Percentiles rank a stretch among this genome's conserved stretches.
phyloP scores from a whole-genome alignment of 352 stramenopile species.

The Phytophthora cactorum region DNA sequence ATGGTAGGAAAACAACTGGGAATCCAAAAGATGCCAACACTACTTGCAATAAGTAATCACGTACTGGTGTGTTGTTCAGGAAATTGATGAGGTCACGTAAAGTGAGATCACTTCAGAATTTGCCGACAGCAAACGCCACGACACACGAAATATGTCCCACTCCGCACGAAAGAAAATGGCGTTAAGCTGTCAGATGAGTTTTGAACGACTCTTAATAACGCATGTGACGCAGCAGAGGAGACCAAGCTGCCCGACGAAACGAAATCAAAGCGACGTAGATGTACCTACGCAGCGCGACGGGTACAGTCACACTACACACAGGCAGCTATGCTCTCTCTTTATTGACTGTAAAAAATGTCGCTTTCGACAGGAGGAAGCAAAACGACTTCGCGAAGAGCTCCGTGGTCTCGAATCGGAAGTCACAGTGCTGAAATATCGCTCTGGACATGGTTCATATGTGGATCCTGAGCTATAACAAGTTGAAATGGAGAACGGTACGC shows the following conservation, averaged over 20 bases:
- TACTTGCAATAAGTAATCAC: not conserved
- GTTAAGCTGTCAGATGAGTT: not conserved
- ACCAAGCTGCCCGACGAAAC: not conserved
- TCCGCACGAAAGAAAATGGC: slow-evolving; percentile 3
- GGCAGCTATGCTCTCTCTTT: too few relatives aligned
- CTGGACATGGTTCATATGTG: not conserved
- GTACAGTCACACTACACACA: not conserved
- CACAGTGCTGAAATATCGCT: slow-evolving; percentile 16
- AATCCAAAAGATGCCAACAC: not conserved
- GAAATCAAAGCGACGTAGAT: not conserved
- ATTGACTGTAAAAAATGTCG: not conserved
- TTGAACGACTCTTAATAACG: not conserved
- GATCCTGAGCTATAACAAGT: slow-evolving; percentile 9
- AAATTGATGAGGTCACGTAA: not conserved
- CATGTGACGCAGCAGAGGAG: not conserved
- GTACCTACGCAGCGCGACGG: slow-evolving; percentile 1
- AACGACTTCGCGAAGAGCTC: slow-evolving; percentile 13
- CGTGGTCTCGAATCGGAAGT: slow-evolving; percentile 17
- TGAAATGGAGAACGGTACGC: slow-evolving; percentile 1
- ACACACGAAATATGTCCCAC: not conserved
- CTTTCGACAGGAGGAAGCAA: slow-evolving; percentile 12
- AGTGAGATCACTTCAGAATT: slow-evolving; percentile 9
- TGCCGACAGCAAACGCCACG: not conserved
- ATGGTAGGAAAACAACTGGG: not conserved
- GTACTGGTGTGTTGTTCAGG: not conserved